A percentile compares a stretch with the other conserved stretches of the same genome.
Evolutionary conservation across 2,329 filamentous ascomycete genomes (phyloP).

Genomic region (Sclerotinia spermophila): DNA sequence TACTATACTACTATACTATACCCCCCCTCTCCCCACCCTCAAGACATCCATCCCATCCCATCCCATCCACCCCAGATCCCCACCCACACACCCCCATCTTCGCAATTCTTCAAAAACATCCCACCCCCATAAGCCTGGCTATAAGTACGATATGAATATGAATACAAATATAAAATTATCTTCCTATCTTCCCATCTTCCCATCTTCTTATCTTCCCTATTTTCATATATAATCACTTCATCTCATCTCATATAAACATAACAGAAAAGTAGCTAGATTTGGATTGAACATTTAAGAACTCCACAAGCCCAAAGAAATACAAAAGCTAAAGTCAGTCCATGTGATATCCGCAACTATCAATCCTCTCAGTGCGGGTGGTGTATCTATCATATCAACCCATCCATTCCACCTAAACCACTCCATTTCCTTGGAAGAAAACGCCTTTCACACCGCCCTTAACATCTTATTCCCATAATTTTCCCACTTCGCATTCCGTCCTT

Average conservation of each 20-base stretch:
- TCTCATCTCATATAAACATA: neutral
- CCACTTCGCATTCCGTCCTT: no score
- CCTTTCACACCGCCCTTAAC: neutral
- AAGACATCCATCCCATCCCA: no score
- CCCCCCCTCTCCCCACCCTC: no score
- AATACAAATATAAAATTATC: no score
- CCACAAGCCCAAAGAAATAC: neutral
- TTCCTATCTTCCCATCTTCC: no score
- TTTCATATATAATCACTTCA: neutral
- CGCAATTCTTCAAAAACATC: no score
- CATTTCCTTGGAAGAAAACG: constrained; percentile 3
- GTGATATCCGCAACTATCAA: neutral
- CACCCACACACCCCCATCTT: no score
- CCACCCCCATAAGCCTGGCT: no score
- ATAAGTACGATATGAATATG: no score
- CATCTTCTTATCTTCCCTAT: no score
- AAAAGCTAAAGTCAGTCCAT: neutral
- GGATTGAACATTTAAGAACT: neutral
- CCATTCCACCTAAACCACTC: constrained; percentile 1
- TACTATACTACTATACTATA: no score
- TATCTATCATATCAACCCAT: neutral
- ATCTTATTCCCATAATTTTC: neutral
- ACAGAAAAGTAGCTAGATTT: neutral
- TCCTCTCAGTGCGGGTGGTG: neutral
- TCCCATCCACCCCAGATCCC: no score